Conservation (phyloP, 148 eudicot species). For the Rhododendron mucronatum region DNA sequence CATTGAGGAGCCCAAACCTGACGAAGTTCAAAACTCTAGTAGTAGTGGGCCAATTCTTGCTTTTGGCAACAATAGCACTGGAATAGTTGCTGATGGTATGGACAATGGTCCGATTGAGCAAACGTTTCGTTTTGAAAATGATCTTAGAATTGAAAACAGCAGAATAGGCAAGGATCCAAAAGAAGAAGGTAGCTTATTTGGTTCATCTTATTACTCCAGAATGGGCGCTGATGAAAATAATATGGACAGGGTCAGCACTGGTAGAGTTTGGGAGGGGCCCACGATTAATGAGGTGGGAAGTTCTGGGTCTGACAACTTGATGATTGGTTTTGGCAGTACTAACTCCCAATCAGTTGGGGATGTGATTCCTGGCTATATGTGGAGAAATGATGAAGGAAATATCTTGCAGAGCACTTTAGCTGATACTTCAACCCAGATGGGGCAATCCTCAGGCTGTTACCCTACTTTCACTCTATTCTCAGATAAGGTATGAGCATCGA, state of each 20-base stretch:
- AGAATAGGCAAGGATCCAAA: constrained; percentile 36
- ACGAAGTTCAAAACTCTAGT: constrained; percentile 30
- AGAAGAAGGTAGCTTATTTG: constrained; percentile 44
- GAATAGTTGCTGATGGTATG: constrained; percentile 34
- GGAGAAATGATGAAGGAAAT: constrained; percentile 60
- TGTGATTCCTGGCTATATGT: constrained; percentile 42
- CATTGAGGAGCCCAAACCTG: constrained; percentile 38
- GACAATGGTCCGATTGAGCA: constrained; percentile 41
- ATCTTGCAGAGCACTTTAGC: constrained; percentile 44
- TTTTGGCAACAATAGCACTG: constrained; percentile 39
- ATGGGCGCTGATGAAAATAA: constrained; percentile 37
- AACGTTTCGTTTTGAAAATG: constrained; percentile 36
- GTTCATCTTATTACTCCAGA: constrained; percentile 47
- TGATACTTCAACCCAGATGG: constrained; percentile 46
- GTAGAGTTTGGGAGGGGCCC: constrained; percentile 47
- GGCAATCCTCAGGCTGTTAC: constrained; percentile 49
- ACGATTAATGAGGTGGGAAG: constrained; percentile 35
- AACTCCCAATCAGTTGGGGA: constrained; percentile 39
- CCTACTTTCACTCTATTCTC: constrained; percentile 46
- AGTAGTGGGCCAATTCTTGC: constrained; percentile 42
- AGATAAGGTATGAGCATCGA: constrained; percentile 51
- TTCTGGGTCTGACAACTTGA: constrained; percentile 51
- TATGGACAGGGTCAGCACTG: constrained; percentile 39
- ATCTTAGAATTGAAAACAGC: constrained; percentile 33
- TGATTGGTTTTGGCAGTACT: constrained; percentile 58